Evolutionary conservation across 441 rosid genomes (phyloP), one percentile per base, ranked within the genome.

Genomic region (Gossypium schwendimanii): DNA sequence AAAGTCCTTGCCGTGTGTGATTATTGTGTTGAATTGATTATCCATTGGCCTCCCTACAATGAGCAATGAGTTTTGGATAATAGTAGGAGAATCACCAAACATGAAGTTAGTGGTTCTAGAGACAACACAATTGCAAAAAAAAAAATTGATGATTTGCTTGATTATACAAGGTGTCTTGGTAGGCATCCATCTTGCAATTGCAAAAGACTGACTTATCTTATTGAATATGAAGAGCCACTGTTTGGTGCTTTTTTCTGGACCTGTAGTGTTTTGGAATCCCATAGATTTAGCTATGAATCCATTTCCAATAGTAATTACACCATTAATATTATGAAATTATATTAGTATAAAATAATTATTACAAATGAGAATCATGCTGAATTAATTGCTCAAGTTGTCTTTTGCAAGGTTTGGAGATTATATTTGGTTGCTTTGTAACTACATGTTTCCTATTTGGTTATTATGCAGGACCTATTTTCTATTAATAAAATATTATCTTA

Each of bases 261-360:
- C 83, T 0, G 82, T 81, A 0, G 81, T 84, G 89, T 80, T 86
- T 14, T 72, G 82, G 75, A 84, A 86, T 33, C 89, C 85, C 81
- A 84, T 82, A 1, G 76, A 69, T 79, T 70, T 80, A 45, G 72
- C 80, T 4, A 86, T 77, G 76, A 84, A 86, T 6, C 84, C 81
- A 0, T 41, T 47, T 70, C 84, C 86, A 3, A 86, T 28, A 0
- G 66, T 81, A 28, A 28, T 4, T 28, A 28, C 33, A 28, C 33
- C 6, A 28, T 28, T 28, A 28, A 3, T 28, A 28, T 28, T 28
- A 28, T 4, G 33, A 28, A 28, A 28, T 28, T 28, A 28, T 4
- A 28, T 28, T 28, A 28, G 11, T 58, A 58, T 0, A 60, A 60
- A 6, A 60, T 28, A 14, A 0, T 28, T 58, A 26, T 28, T 36